phyloP scores from a whole-genome alignment of 202 grass and related monocot genomes.

The Carex arenaria region DNA sequence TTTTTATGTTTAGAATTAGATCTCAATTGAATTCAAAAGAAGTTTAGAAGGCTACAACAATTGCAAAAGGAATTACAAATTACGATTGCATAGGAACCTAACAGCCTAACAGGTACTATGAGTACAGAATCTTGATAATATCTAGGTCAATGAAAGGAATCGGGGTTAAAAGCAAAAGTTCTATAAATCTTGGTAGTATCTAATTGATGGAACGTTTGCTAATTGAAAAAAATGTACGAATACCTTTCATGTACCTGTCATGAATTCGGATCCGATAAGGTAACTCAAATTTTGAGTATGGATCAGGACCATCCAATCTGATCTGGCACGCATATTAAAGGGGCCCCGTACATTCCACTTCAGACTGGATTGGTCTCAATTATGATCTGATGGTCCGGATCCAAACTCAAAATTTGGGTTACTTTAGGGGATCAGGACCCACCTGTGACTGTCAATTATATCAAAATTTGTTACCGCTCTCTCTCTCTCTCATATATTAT shows the following conservation, averaged over 20 bases:
- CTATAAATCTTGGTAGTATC: background rate
- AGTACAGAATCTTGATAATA: background rate
- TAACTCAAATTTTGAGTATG: too few species aligned
- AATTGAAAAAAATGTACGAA: background rate
- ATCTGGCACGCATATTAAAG: too few species aligned
- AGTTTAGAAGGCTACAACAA: background rate
- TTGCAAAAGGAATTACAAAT: background rate
- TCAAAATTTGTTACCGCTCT: background rate
- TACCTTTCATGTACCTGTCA: background rate
- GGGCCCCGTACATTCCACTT: too few species aligned
- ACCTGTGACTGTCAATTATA: background rate
- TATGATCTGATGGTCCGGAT: too few species aligned
- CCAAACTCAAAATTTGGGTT: too few species aligned
- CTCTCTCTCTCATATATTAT: background rate
- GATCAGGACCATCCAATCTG: too few species aligned
- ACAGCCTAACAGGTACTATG: background rate
- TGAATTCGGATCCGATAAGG: background rate
- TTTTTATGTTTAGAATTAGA: background rate
- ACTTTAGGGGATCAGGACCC: too few species aligned
- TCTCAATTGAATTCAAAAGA: background rate
- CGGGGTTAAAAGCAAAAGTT: background rate
- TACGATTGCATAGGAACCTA: background rate
- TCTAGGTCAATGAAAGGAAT: background rate
- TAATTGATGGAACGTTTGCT: background rate
- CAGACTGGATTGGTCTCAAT: too few species aligned